Evolutionary conservation across 1,139 yeast species (phyloP), one percentile per base, ranked within the genome.

Genomic region (Candida sanyaensis): DNA sequence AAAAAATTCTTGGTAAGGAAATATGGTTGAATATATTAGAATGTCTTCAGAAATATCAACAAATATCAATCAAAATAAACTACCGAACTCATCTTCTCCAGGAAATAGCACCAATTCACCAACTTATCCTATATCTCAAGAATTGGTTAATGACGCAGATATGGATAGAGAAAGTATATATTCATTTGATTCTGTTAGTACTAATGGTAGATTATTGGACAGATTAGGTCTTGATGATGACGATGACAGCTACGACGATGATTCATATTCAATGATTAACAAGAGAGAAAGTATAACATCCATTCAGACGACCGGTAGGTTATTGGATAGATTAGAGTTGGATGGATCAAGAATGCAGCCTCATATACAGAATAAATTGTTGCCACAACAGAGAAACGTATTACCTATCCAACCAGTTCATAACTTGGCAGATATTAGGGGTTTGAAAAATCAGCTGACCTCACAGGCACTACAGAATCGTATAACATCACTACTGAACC

Each of bases 171-270:
- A 53, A 37, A 55, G 58, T 47, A 57, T 75, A 17, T 74, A 73
- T 55, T 73, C 78, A 10, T 75, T 74, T 50, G 80, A 75, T 43
- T 73, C 78, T 3, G 77, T 74, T 6, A 66, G 75, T 47, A 75
- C 80, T 31, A 71, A 62, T 50, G 78, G 78, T 6, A 55, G 78
- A 41, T 61, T 75, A 31, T 59, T 75, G 17, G 80, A 75, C 51
- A 63, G 78, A 9, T 60, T 75, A 44, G 79, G 61, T 17, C 50
- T 67, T n/a, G 70, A 64, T 31, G 56, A 55, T 33, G 65, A 58
- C 30, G 66, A 61, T 44, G 52, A 56, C 5, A 57, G 53, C n/a
- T 24, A 32, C 26, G 43, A 41, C 4, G 44, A 40, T 42, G 39
- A 41, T 17, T 26, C 58, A 9, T 37, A 40, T 24, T 27, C 37